Percentiles rank a stretch among this genome's conserved stretches.
phyloP scores from a whole-genome alignment of 2,329 filamentous ascomycete species.

The Ceratocystis diversiconidia region DNA sequence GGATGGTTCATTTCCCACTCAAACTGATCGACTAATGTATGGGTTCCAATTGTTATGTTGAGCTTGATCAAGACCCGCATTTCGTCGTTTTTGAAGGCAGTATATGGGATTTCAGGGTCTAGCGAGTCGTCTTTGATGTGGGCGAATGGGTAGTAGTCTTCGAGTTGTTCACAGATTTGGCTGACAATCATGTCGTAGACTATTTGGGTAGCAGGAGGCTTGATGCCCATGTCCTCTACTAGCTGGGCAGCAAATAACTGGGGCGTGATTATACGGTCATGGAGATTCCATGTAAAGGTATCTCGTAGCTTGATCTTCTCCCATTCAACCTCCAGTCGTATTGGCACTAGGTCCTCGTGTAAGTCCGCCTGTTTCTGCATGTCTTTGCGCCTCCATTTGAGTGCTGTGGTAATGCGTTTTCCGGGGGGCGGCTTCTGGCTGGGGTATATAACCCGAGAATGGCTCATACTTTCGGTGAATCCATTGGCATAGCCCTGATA shows the following conservation, averaged over 20 bases:
- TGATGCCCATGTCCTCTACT: conserved; percentile 76
- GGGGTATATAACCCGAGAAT: conserved; percentile 65
- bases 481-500: conserved; percentile 86
- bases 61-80: conserved; percentile 94
- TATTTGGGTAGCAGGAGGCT: conserved; percentile 53
- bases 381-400: conserved; percentile 67
- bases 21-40: conserved; percentile 91
- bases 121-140: conserved; percentile 81
- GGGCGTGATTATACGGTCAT: conserved; percentile 68
- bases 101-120: conserved; percentile 79
- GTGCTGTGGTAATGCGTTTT: conserved; percentile 55
- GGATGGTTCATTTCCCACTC: conserved; percentile 99
- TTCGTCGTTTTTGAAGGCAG: conserved; percentile 95
- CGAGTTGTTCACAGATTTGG: conserved; percentile 77
- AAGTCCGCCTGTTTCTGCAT: conserved; percentile 76
- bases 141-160: conserved; percentile 85
- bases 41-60: conserved; percentile 91
- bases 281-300: conserved; percentile 96
- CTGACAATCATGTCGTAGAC: conserved; percentile 45
- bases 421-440: conserved; percentile 61
- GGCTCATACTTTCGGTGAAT: conserved; percentile 55
- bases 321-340: conserved; percentile 85
- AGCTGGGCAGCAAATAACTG: conserved; percentile 80
- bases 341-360: conserved; percentile 78
- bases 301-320: conserved; percentile 92